Evolutionary conservation across 1,284 basidiomycete genomes (phyloP).

Genomic region (Ustilago sp.): DNA sequence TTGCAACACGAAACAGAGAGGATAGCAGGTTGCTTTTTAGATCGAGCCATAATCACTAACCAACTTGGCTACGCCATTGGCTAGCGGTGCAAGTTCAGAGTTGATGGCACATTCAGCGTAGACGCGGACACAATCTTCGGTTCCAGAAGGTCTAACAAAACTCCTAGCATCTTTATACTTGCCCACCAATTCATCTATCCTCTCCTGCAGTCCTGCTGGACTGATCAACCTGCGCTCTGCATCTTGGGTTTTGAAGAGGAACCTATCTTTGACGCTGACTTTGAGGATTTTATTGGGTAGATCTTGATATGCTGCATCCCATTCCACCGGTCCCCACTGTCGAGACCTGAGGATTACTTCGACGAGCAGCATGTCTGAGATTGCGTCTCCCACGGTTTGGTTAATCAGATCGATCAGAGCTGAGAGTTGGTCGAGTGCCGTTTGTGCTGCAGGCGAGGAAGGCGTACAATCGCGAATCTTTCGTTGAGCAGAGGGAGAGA

Average conservation of each 20-base stretch:
- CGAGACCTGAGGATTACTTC: slow-evolving; percentile 87
- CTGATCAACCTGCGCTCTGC: slow-evolving; percentile 88
- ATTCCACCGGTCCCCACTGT: slow-evolving; percentile 75
- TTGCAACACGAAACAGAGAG: background rate
- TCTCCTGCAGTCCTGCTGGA: slow-evolving; percentile 84
- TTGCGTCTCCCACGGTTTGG: slow-evolving; percentile 96
- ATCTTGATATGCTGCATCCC: slow-evolving; percentile 94
- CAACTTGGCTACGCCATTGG: slow-evolving; percentile 58
- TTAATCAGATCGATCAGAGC: slow-evolving; percentile 88
- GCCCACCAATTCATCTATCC: slow-evolving; percentile 84
- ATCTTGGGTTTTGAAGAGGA: slow-evolving; percentile 88
- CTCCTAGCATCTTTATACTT: slow-evolving; percentile 86
- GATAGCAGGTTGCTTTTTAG: background rate
- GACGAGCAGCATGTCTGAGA: slow-evolving; percentile 95
- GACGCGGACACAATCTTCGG: slow-evolving; percentile 97
- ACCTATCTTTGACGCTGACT: slow-evolving; percentile 86
- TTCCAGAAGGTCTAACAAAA: slow-evolving; percentile 96
- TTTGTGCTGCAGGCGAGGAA: slow-evolving; percentile 81
- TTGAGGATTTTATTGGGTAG: slow-evolving; percentile 97
- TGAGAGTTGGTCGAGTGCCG: slow-evolving; percentile 70
- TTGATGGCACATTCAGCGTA: slow-evolving; percentile 90
- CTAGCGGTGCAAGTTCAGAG: slow-evolving; percentile 76
- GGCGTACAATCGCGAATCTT: slow-evolving; percentile 77
- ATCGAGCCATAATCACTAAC: slow-evolving; percentile 49
- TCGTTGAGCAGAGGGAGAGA: slow-evolving; percentile 74